phyloP scores from a whole-genome alignment of 352 stramenopile species.

The Discostella stelligera region DNA sequence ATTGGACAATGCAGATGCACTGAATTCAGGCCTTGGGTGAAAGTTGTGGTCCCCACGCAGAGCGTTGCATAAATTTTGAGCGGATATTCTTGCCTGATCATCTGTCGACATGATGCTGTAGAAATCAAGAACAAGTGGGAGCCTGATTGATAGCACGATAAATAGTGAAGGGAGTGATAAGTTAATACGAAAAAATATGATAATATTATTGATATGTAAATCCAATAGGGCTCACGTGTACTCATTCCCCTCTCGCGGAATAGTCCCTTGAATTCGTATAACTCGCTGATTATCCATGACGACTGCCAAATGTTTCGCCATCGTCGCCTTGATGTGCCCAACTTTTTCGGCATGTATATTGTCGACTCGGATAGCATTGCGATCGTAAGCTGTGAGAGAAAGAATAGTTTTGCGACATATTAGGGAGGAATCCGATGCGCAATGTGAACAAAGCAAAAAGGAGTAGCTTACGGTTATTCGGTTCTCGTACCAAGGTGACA shows the following conservation, averaged over 20 bases:
- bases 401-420: background rate
- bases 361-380: constrained; percentile 74
- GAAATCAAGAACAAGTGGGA: constrained; percentile 46
- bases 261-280: constrained; percentile 37
- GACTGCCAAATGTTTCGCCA: constrained; percentile 38
- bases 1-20: background rate
- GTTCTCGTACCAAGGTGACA: constrained; percentile 59
- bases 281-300: constrained; percentile 46
- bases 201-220: background rate
- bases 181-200: too few species aligned
- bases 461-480: constrained; percentile 41
- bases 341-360: constrained; percentile 62
- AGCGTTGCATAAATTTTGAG: constrained; percentile 4
- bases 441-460: too few species aligned
- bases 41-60: constrained; percentile 24
- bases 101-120: constrained; percentile 16
- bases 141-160: constrained; percentile 2
- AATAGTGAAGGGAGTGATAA: background rate
- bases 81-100: constrained; percentile 11
- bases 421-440: too few species aligned
- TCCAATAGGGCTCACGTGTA: constrained; percentile 23
- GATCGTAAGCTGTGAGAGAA: constrained; percentile 56
- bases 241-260: constrained; percentile 41
- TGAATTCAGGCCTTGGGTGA: constrained; percentile 13
- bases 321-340: constrained; percentile 51